These are phyloP conservation scores for Coemansia sp. DNA, from an alignment of 192 early-diverging fungal species.

Conservation along the genomic window DNA sequence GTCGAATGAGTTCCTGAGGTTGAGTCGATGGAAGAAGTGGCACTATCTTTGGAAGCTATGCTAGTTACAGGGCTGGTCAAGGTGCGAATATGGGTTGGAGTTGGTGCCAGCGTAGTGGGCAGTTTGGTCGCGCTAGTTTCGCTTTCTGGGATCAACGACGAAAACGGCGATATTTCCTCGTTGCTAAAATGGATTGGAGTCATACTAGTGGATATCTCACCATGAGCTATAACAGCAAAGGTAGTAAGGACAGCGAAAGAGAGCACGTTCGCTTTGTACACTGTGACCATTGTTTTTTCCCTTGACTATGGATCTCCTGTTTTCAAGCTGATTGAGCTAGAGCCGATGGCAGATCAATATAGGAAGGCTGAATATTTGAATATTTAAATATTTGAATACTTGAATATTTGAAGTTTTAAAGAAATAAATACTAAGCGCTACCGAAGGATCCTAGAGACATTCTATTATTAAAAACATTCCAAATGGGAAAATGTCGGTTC, in stretches of 20 bases:
- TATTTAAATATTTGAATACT: no score
- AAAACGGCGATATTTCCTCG: neutral
- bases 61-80: neutral
- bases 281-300: no score
- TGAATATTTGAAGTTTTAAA: no score
- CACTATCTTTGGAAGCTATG: neutral
- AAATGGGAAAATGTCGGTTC: neutral
- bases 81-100: neutral
- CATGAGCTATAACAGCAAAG: neutral
- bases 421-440: no score
- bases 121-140: neutral
- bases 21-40: neutral
- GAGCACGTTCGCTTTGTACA: no score
- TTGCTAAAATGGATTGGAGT: conserved; percentile 16
- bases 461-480: neutral
- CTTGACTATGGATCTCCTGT: no score
- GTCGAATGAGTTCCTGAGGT: neutral
- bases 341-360: neutral
- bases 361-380: no score
- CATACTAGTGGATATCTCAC: neutral
- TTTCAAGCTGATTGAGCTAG: no score
- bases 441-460: no score
- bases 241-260: neutral
- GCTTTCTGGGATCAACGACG: neutral
- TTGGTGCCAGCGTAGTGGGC: neutral